Evolutionary conservation across 352 stramenopile genomes (phyloP).

Genomic region (Albugo candida): DNA sequence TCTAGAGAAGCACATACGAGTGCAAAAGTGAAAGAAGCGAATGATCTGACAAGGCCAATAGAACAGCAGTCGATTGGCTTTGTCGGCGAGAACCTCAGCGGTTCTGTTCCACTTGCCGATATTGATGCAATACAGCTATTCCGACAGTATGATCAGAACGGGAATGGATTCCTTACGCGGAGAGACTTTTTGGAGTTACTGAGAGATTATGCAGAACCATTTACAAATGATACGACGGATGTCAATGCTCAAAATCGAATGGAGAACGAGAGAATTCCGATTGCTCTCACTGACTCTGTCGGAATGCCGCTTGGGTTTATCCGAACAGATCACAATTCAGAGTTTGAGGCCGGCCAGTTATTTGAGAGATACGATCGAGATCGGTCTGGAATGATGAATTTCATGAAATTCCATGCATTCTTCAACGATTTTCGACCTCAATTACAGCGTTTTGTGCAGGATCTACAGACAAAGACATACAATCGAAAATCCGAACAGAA

Average conservation of each 20-base stretch:
- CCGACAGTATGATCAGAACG: conserved; percentile 40
- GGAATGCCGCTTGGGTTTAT: conserved; percentile 55
- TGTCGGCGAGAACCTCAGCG: too few relatives aligned
- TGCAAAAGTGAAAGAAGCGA: not conserved
- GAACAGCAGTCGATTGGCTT: not conserved
- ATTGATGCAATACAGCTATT: conserved; percentile 67
- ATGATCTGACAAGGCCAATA: not conserved
- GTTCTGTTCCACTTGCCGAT: conserved; percentile 5
- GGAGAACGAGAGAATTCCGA: conserved; percentile 11
- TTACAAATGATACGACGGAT: not conserved
- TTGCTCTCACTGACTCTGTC: conserved; percentile 40
- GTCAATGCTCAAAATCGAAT: conserved; percentile 3
- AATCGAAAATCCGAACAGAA: too few relatives aligned
- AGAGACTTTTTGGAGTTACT: conserved; percentile 53
- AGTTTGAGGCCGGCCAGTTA: conserved; percentile 69
- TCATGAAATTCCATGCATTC: conserved; percentile 51
- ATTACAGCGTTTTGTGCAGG: conserved; percentile 38
- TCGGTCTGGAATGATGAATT: conserved; percentile 25
- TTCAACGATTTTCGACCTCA: conserved; percentile 54
- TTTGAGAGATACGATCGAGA: conserved; percentile 65
- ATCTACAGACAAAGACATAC: conserved; percentile 5
- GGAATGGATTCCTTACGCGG: conserved; percentile 28
- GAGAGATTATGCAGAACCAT: conserved; percentile 29
- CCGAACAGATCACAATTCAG: conserved; percentile 46
- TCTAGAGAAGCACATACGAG: conserved; percentile 5